Percentiles rank a stretch among this genome's conserved stretches.
These are phyloP conservation scores for Triglochin maritima DNA, from an alignment of 106 monocot genomes.

Conservation along the genomic window DNA sequence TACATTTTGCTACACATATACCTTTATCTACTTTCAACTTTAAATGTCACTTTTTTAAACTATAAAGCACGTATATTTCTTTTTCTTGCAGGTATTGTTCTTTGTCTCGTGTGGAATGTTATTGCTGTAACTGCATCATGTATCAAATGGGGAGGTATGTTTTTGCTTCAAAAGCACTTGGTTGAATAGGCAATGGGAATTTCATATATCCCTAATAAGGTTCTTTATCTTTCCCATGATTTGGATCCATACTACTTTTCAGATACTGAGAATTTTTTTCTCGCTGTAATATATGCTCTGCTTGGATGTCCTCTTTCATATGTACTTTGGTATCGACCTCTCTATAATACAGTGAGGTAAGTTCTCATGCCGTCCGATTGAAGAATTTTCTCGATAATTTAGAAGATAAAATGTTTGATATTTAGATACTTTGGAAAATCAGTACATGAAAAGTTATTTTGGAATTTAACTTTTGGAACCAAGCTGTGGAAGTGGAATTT, in stretches of 20 bases:
- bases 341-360: conserved; percentile 90
- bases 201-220: neutral
- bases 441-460: too few species aligned
- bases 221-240: neutral
- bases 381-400: too few species aligned
- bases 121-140: conserved; percentile 68
- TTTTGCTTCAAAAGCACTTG: neutral
- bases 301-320: conserved; percentile 81
- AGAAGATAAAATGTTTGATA: too few species aligned
- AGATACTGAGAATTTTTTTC: conserved; percentile 90
- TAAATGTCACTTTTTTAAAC: neutral
- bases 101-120: conserved; percentile 72
- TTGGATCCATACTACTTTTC: conserved; percentile 3
- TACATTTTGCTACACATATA: too few species aligned
- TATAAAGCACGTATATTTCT: neutral
- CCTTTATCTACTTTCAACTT: neutral
- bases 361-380: neutral
- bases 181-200: neutral
- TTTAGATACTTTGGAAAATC: too few species aligned
- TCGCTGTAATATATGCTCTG: conserved; percentile 78
- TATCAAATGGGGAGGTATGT: conserved; percentile 48
- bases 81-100: conserved; percentile 43
- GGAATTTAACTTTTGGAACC: too few species aligned
- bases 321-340: conserved; percentile 88
- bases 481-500: too few species aligned